A percentile compares a stretch with the other conserved stretches of the same genome.
These are phyloP conservation scores for Candida nitratophila DNA, from an alignment of 805 yeast genomes.

Conservation along the genomic window DNA sequence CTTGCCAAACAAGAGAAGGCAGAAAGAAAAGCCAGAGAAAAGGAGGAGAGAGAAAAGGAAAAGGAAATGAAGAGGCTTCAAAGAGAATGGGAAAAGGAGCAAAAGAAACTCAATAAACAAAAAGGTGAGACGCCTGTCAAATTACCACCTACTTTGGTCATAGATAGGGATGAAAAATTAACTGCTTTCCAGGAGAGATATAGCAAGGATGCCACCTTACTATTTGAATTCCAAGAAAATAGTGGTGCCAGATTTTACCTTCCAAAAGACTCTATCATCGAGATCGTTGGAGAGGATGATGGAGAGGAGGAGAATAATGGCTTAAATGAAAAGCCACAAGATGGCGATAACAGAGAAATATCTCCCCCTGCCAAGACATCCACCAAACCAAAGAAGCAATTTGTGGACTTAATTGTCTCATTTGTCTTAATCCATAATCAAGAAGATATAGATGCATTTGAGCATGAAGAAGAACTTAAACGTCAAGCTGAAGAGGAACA, in stretches of 20 bases:
- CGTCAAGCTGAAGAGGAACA: constrained; percentile 22
- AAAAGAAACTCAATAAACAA: constrained; percentile 13
- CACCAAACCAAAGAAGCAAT: constrained; percentile 13
- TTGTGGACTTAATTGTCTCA: constrained; percentile 39
- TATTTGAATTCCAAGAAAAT: constrained; percentile 81
- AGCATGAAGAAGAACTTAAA: constrained; percentile 26
- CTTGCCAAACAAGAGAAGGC: constrained; percentile 11
- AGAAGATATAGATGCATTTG: constrained; percentile 39
- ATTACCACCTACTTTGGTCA: not conserved
- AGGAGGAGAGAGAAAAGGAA: constrained; percentile 17
- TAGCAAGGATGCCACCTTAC: constrained; percentile 59
- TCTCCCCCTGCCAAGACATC: not conserved
- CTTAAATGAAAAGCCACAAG: not conserved
- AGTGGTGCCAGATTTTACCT: constrained; percentile 65
- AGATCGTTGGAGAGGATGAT: constrained; percentile 33
- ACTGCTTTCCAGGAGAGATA: constrained; percentile 77
- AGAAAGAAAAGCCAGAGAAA: constrained; percentile 9
- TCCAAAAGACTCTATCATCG: constrained; percentile 74
- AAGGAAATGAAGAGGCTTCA: constrained; percentile 16
- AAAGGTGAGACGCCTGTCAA: not conserved
- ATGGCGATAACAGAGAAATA: not conserved
- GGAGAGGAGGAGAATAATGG: constrained; percentile 5
- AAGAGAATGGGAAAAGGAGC: constrained; percentile 17
- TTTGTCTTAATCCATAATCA: constrained; percentile 45
- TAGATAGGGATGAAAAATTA: constrained; percentile 45